Evolutionary conservation across 2,329 filamentous ascomycete species (phyloP).

Genomic region (Sporothrix phasma): DNA sequence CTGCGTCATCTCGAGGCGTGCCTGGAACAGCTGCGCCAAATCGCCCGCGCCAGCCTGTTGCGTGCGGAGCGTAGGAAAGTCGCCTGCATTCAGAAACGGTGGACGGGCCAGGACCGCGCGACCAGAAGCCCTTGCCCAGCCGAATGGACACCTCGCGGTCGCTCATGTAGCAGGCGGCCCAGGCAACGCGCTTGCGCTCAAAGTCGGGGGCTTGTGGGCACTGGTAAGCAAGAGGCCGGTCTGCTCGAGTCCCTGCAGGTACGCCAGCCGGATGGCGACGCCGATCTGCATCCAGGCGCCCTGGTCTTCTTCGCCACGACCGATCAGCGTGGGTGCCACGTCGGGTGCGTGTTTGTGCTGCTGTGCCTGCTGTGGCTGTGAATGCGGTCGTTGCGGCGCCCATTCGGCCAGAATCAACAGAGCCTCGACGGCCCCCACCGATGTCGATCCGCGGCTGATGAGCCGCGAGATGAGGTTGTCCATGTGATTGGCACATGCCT

Average conservation of each 20-base stretch:
- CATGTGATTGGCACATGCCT: constrained; percentile 60
- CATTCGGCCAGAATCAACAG: constrained; percentile 62
- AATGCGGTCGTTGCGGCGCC: constrained; percentile 56
- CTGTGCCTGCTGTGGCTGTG: constrained; percentile 33
- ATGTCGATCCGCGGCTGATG: constrained; percentile 55
- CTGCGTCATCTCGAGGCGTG: constrained; percentile 60
- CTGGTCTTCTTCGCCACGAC: constrained; percentile 62
- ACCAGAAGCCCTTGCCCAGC: constrained; percentile 65
- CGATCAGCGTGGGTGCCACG: constrained; percentile 32
- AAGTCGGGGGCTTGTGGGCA: constrained; percentile 37
- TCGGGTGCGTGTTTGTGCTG: not conserved
- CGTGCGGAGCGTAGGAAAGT: constrained; percentile 57
- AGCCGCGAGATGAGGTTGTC: constrained; percentile 57
- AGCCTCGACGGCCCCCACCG: constrained; percentile 62
- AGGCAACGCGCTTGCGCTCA: constrained; percentile 55
- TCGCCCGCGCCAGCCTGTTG: constrained; percentile 51
- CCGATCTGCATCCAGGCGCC: constrained; percentile 72
- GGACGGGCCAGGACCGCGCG: constrained; percentile 57
- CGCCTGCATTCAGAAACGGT: constrained; percentile 53
- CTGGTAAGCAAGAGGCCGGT: constrained; percentile 52
- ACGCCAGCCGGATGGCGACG: constrained; percentile 57
- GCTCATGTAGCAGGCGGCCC: constrained; percentile 55
- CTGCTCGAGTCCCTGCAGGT: constrained; percentile 59
- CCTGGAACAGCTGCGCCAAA: constrained; percentile 59
- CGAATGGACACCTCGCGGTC: constrained; percentile 61